Conservation (phyloP, 1,139 yeast species). For the Saccharomyces hybrid region DNA sequence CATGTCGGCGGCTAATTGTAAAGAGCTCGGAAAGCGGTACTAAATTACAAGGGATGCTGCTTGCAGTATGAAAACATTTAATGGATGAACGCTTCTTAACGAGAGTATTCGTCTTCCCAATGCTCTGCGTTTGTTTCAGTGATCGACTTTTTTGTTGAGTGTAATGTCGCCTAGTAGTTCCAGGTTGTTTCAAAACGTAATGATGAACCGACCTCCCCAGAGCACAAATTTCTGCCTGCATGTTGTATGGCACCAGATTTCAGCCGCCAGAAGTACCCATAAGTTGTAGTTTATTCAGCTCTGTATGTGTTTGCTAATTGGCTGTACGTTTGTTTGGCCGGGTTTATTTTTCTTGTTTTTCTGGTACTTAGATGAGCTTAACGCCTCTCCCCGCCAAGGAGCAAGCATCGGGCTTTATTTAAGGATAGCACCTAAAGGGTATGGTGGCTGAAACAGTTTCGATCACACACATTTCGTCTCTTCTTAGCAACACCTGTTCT, state of each 20-base stretch:
- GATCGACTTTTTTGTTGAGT: background rate
- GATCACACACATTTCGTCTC: background rate
- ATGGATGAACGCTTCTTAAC: background rate
- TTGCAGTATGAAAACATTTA: background rate
- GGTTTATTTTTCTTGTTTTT: background rate
- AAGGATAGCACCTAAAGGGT: background rate
- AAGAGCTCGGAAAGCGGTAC: background rate
- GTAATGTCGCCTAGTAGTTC: background rate
- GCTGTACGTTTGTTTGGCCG: background rate
- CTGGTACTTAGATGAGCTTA: background rate
- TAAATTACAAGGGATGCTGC: background rate
- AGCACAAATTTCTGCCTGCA: background rate
- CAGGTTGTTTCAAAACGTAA: background rate
- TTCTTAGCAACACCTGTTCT: background rate
- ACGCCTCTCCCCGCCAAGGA: background rate
- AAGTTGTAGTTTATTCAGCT: background rate
- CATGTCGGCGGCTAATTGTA: background rate
- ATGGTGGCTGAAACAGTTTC: background rate
- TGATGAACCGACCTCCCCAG: background rate
- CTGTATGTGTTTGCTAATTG: background rate
- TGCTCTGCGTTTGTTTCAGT: background rate
- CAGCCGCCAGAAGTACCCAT: background rate
- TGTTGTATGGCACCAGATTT: background rate
- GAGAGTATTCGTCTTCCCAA: background rate
- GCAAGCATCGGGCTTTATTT: background rate